Percentiles rank a stretch among this genome's conserved stretches.
phyloP scores from a whole-genome alignment of 1,284 basidiomycete genomes.

The Butyriboletus appendiculatus region DNA sequence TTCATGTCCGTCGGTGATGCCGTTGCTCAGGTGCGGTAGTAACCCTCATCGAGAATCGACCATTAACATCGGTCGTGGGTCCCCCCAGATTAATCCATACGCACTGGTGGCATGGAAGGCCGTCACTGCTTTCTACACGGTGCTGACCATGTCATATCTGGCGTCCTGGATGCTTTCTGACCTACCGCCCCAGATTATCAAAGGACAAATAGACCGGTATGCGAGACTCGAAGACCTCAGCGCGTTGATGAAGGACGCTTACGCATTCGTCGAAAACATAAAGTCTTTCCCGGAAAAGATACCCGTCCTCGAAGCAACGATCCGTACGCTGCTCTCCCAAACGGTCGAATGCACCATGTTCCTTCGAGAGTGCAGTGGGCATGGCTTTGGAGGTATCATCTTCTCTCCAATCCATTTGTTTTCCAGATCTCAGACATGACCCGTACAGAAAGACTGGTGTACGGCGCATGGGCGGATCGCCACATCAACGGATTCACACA shows the following conservation, averaged over 20 bases:
- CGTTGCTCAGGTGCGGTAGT: conserved; percentile 18
- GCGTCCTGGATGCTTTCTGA: conserved; percentile 10
- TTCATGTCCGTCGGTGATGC: conserved; percentile 29
- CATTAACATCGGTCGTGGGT: background rate
- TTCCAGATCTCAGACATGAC: background rate
- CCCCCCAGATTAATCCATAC: conserved; percentile 25
- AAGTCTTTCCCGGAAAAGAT: conserved; percentile 31
- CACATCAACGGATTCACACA: conserved; percentile 23
- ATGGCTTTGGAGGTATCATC: conserved; percentile 33
- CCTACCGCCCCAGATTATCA: conserved; percentile 21
- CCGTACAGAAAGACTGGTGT: conserved; percentile 15
- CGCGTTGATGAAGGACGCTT: conserved; percentile 30
- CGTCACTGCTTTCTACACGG: conserved; percentile 29
- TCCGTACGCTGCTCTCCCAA: conserved; percentile 30
- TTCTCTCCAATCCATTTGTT: background rate
- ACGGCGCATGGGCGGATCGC: conserved; percentile 22
- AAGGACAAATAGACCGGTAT: conserved; percentile 30
- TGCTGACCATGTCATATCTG: background rate
- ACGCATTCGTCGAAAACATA: conserved; percentile 34
- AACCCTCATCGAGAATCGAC: background rate
- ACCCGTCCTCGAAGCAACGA: conserved; percentile 27
- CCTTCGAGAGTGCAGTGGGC: conserved; percentile 34
- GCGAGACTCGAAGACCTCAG: conserved; percentile 25
- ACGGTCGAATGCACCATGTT: conserved; percentile 38
- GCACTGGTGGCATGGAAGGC: conserved; percentile 29